Evolutionary conservation across 176 grass and related monocot species (phyloP).

Genomic region (Rhynchospora tenuis): DNA sequence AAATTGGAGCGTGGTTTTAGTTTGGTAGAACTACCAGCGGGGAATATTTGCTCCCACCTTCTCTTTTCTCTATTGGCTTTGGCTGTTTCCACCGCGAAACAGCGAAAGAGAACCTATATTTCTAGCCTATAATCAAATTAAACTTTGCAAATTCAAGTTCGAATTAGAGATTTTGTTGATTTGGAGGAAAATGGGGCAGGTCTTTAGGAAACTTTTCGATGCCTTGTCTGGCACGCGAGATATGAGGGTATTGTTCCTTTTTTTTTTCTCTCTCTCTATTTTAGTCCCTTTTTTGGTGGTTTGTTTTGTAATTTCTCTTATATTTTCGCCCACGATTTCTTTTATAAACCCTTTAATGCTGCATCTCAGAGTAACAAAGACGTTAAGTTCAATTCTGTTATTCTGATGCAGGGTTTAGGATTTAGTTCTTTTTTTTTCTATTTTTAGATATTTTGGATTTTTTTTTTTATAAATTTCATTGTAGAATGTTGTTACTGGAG

Average conservation of each 20-base stretch:
- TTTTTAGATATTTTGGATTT: neutral
- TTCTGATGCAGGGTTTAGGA: neutral
- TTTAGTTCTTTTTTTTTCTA: neutral
- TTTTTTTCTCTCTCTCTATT: neutral
- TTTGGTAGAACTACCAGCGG: conserved; percentile 3
- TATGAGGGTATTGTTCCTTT: neutral
- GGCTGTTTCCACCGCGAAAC: neutral
- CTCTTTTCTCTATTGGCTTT: neutral
- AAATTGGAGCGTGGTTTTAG: neutral
- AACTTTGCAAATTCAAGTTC: neutral
- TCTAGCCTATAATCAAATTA: neutral
- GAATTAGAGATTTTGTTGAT: neutral
- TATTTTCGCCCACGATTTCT: neutral
- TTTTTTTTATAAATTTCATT: neutral
- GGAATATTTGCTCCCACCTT: neutral
- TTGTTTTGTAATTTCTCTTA: neutral
- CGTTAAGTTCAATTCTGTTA: neutral
- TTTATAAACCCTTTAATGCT: neutral
- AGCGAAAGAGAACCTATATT: neutral
- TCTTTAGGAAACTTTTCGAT: neutral
- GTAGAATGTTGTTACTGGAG: neutral
- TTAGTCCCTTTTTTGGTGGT: no score
- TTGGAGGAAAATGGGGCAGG: conserved; percentile 4
- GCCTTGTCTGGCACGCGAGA: conserved; percentile 12
- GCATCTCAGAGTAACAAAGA: neutral